phyloP scores from a whole-genome alignment of 2,329 filamentous ascomycete species.

The Pezicula radicicola region DNA sequence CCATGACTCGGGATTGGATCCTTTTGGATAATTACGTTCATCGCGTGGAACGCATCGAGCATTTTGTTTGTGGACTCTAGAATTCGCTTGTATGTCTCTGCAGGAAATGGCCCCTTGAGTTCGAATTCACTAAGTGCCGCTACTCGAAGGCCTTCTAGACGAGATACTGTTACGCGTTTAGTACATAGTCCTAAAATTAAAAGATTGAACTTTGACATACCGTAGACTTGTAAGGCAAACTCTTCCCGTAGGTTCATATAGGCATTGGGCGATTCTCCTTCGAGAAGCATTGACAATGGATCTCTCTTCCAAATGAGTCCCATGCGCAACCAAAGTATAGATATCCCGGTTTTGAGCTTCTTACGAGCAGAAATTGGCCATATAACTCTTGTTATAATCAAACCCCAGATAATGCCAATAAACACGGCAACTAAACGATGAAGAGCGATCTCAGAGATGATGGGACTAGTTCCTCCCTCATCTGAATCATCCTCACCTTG shows the following conservation, averaged over 20 bases:
- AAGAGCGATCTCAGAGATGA: conserved; percentile 82
- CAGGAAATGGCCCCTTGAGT: conserved; percentile 81
- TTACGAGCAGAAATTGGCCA: conserved; percentile 90
- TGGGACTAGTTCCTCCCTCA: conserved; percentile 78
- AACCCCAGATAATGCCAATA: conserved; percentile 72
- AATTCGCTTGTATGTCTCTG: conserved; percentile 68
- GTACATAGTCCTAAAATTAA: conserved; percentile 8
- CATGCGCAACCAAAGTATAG: conserved; percentile 91
- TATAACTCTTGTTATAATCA: conserved; percentile 83
- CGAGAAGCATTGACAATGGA: conserved; percentile 71
- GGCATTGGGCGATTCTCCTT: conserved; percentile 51
- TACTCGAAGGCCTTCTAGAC: conserved; percentile 69
- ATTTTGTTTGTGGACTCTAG: conserved; percentile 79
- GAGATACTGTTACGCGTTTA: conserved; percentile 40
- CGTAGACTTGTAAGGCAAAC: conserved; percentile 79
- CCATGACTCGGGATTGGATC: conserved; percentile 73
- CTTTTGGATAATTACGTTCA: conserved; percentile 88
- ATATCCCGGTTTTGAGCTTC: conserved; percentile 86
- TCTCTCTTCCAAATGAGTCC: conserved; percentile 95
- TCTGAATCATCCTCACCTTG: conserved; percentile 84
- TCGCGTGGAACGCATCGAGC: conserved; percentile 91
- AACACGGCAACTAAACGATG: conserved; percentile 86
- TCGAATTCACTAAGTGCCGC: conserved; percentile 85
- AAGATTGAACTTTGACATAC: conserved; percentile 22
- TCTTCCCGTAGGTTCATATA: conserved; percentile 92